These are phyloP conservation scores for Aspergillus novoparasiticus DNA, from an alignment of 2,329 filamentous ascomycete genomes.

Conservation along the genomic window DNA sequence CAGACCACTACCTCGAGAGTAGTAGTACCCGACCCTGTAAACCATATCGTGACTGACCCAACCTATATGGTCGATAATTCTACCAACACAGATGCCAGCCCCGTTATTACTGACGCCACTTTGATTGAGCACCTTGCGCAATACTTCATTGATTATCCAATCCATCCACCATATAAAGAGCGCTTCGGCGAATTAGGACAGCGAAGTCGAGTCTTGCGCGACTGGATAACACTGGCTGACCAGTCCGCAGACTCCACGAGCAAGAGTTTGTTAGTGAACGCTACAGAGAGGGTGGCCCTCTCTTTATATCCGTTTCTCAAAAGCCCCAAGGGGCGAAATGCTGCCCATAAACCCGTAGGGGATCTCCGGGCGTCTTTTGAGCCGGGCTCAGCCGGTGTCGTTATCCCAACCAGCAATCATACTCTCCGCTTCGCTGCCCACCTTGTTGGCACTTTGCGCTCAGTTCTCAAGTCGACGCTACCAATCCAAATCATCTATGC, in stretches of 20 bases:
- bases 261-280: not conserved
- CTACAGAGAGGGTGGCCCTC: not conserved
- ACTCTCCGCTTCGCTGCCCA: slow-evolving; percentile 13
- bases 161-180: slow-evolving; percentile 8
- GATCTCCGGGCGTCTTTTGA: slow-evolving; percentile 11
- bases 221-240: slow-evolving; percentile 4
- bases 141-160: slow-evolving; percentile 9
- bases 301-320: slow-evolving; percentile 7
- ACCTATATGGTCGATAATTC: not conserved
- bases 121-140: not conserved
- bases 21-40: not conserved
- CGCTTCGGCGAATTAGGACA: slow-evolving; percentile 9
- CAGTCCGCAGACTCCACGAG: not conserved
- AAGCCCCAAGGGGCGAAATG: not conserved
- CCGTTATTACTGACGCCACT: fast-evolving
- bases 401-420: slow-evolving; percentile 14
- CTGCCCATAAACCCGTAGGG: not conserved
- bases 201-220: slow-evolving; percentile 5
- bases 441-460: slow-evolving; percentile 7
- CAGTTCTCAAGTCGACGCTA: slow-evolving; percentile 6
- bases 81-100: not conserved
- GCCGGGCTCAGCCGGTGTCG: slow-evolving; percentile 2
- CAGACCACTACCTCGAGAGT: not conserved
- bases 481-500: slow-evolving; percentile 13
- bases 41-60: not conserved